phyloP scores from a whole-genome alignment of 331 rosid species.

The Prunus yedoensis region DNA sequence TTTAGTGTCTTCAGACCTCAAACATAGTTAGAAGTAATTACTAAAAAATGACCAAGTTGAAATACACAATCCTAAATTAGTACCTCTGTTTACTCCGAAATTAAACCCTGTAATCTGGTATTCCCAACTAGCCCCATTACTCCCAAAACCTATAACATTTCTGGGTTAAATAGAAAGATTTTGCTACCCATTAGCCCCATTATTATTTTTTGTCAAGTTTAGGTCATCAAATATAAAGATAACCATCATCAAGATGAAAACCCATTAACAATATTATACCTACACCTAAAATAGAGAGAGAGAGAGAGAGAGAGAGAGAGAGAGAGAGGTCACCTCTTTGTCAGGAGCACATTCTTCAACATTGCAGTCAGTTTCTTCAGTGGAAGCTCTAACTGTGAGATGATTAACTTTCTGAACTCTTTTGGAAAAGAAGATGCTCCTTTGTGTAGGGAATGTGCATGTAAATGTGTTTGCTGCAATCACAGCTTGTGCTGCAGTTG shows the following conservation, averaged over 20 bases:
- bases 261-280: conserved; percentile 1
- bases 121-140: background rate
- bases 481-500: conserved; percentile 64
- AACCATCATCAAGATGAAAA: background rate
- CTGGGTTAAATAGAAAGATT: background rate
- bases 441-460: conserved; percentile 39
- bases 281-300: background rate
- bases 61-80: background rate
- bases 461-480: conserved; percentile 58
- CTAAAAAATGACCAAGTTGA: too few species aligned
- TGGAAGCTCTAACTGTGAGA: conserved; percentile 56
- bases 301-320: background rate
- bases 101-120: background rate
- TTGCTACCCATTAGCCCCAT: background rate
- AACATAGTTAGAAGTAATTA: too few species aligned
- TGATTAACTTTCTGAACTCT: conserved; percentile 35
- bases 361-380: conserved; percentile 80
- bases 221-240: background rate
- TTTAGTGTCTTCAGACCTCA: too few species aligned
- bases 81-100: background rate
- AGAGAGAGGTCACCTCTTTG: conserved; percentile 56
- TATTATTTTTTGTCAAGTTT: background rate
- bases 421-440: conserved; percentile 29
- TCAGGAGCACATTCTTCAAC: conserved; percentile 92
- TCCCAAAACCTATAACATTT: background rate